These are phyloP conservation scores for Cyberlindnera subsufficiens DNA, from an alignment of 805 yeast species.

Conservation along the genomic window DNA sequence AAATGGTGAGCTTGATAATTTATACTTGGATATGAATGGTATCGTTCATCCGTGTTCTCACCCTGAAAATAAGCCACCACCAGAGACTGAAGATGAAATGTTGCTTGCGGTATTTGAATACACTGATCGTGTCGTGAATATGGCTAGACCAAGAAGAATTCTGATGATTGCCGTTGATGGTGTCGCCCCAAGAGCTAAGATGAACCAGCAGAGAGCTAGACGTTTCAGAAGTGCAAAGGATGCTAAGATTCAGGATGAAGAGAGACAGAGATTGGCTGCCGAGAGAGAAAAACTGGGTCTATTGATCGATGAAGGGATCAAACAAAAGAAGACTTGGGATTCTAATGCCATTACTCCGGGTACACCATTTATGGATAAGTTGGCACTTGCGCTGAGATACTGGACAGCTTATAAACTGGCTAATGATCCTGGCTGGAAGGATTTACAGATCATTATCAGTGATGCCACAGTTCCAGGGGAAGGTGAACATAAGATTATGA, in stretches of 20 bases:
- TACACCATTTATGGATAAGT: slow-evolving; percentile 92
- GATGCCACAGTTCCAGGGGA: slow-evolving; percentile 99
- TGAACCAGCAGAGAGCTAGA: slow-evolving; percentile 95
- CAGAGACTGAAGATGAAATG: slow-evolving; percentile 96
- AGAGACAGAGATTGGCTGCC: slow-evolving; percentile 42
- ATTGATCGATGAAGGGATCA: slow-evolving; percentile 66
- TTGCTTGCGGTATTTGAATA: slow-evolving; percentile 87
- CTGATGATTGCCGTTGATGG: slow-evolving; percentile 97
- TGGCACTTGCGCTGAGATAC: slow-evolving; percentile 77
- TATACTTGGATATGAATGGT: slow-evolving; percentile 97
- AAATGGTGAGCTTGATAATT: slow-evolving; percentile 91
- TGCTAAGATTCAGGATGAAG: slow-evolving; percentile 73
- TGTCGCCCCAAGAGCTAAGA: slow-evolving; percentile 96
- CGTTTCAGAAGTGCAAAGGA: slow-evolving; percentile 90
- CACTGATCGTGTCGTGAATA: slow-evolving; percentile 83
- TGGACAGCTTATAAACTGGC: slow-evolving; percentile 90
- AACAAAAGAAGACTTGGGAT: slow-evolving; percentile 82
- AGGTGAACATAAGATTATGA: slow-evolving; percentile 99
- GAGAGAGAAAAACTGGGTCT: slow-evolving; percentile 41
- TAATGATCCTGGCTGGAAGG: slow-evolving; percentile 90
- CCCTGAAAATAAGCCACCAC: slow-evolving; percentile 94
- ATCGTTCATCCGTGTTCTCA: slow-evolving; percentile 99
- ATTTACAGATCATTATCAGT: slow-evolving; percentile 81
- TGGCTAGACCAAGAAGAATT: slow-evolving; percentile 94
- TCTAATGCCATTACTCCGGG: slow-evolving; percentile 98